Conservation (phyloP, 2,329 filamentous ascomycete genomes). For the Cladosporium cucumerinum region DNA sequence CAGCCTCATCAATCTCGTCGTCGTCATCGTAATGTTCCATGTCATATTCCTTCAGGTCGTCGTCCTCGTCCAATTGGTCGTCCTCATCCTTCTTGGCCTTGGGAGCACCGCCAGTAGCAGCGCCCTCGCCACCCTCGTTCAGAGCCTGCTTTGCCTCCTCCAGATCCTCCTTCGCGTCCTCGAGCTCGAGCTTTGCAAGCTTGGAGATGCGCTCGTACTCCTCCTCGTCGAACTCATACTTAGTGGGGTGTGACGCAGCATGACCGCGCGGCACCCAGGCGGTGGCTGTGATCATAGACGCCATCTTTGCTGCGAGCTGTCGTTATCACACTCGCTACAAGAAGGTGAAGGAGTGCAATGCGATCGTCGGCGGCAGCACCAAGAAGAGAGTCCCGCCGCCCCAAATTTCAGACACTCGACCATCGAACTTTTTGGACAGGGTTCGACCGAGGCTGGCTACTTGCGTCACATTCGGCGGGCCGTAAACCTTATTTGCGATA, state of each 20-base stretch:
- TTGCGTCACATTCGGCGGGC: neutral
- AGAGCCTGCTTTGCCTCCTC: conserved; percentile 59
- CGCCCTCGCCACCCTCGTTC: conserved; percentile 33
- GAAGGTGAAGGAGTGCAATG: neutral
- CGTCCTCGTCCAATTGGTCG: conserved; percentile 52
- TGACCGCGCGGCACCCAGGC: conserved; percentile 53
- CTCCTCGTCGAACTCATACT: conserved; percentile 51
- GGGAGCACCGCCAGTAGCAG: conserved; percentile 68
- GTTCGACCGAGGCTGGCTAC: conserved; percentile 3
- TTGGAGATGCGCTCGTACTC: conserved; percentile 51
- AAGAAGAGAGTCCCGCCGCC: neutral
- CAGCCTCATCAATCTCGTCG: conserved; percentile 57
- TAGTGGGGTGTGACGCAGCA: conserved; percentile 48
- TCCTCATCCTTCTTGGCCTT: conserved; percentile 45
- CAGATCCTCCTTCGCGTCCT: conserved; percentile 86
- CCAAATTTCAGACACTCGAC: conserved; percentile 3
- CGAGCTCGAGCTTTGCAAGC: conserved; percentile 64
- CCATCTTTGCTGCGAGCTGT: conserved; percentile 26
- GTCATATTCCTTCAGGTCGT: conserved; percentile 93
- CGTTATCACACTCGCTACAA: neutral
- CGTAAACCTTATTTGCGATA: neutral
- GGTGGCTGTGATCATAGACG: conserved; percentile 56
- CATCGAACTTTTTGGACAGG: conserved; percentile 3
- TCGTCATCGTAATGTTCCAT: conserved; percentile 92
- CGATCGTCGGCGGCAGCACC: neutral